Evolutionary conservation across 176 grass and related monocot genomes (phyloP), one percentile per base, ranked within the genome.

Genomic region (Sorghum bicolor): DNA sequence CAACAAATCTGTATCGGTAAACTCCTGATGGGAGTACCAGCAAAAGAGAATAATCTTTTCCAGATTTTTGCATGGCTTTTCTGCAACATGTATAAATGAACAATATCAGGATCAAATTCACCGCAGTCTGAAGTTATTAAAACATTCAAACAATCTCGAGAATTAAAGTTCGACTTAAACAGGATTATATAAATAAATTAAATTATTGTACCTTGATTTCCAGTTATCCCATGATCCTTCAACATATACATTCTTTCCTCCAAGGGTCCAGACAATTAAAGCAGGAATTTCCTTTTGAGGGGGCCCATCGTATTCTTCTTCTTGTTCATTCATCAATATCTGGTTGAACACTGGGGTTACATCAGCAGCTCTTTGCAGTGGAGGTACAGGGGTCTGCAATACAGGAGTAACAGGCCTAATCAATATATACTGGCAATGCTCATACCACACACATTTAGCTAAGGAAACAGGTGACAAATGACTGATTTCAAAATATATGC

Each of bases 191-290:
- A 58, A 10, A 58, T 25, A 82, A 22, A 63, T 57, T 15, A 71
- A 81, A 60, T 72, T 67, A 34, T 6, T 80, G 34, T 88, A 96
- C 93, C 93, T 94, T 84, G 97, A 87, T 88, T 81, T 96, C 97
- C 97, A 99, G 62, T 96, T 91, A 87, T 99, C 97, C 97, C 97
- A 99, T 73, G 97, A 99, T 81, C 97, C 97, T 90, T 99, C 97
- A 75, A 99, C 97, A 72, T 80, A 87, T 62, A 96, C 89, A 83
- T 45, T 87, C 26, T 89, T 94, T 83, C 97, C 97, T 76, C 93
- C 97, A 65, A 92, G 84, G 53, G 92, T 96, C 97, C 97, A 99
- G 48, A 93, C 92, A 29, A 99, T 84, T 70, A 99, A 87, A 82
- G 85, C 84, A 34, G 97, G 97, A 83, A 99, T 90, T 82, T 95